Conservation (phyloP, 768 basidiomycete genomes). For the Phanerodontia chrysosporium region DNA sequence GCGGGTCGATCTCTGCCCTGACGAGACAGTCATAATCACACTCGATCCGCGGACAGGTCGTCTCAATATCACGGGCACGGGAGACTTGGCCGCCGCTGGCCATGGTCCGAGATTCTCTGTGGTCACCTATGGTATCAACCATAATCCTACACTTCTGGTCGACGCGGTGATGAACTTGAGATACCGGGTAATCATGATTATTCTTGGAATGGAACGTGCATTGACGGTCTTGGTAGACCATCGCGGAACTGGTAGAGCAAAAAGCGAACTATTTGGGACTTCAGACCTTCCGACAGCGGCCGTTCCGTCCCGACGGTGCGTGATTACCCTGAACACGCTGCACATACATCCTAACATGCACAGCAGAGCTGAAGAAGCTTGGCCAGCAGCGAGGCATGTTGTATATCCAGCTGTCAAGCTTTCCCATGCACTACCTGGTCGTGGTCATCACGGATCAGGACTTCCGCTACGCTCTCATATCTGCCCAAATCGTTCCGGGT, state of each 20-base stretch:
- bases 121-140: constrained; percentile 62
- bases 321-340: neutral
- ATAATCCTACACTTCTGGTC: constrained; percentile 56
- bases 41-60: constrained; percentile 80
- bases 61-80: constrained; percentile 74
- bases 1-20: constrained; percentile 67
- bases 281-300: constrained; percentile 63
- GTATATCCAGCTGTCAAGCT: constrained; percentile 74
- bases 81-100: constrained; percentile 72
- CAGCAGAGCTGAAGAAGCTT: constrained; percentile 70
- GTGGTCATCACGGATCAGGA: constrained; percentile 75
- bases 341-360: neutral
- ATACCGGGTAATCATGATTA: constrained; percentile 47
- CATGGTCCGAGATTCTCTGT: constrained; percentile 61
- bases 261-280: constrained; percentile 86
- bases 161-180: constrained; percentile 57
- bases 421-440: constrained; percentile 80
- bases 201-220: neutral
- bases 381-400: constrained; percentile 59
- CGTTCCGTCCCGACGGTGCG: constrained; percentile 63
- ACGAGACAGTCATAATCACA: constrained; percentile 71
- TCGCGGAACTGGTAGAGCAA: constrained; percentile 76
- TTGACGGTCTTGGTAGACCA: constrained; percentile 56
- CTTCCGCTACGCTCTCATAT: constrained; percentile 80
- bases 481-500: constrained; percentile 50